Evolutionary conservation across 106 monocot species (phyloP), one percentile per base, ranked within the genome.

Genomic region (Cymbidium sinense): DNA sequence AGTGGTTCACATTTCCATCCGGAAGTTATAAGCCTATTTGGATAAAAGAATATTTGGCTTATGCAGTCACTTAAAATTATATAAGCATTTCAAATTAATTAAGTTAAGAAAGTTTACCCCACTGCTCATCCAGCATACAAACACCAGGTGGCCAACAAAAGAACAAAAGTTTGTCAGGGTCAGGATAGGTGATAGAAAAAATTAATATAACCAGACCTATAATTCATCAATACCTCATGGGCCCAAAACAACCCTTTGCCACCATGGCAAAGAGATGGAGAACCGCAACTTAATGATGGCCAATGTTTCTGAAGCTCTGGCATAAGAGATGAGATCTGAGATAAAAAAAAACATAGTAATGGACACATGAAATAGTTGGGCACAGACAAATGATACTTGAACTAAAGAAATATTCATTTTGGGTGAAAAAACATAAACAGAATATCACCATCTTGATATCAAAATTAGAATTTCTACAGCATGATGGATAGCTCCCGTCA

Each of bases 401-500:
- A 30, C 6, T 0, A 1, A 33, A 51, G 36, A 21, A 47, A 47
- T 47, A 47, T 47, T 11, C 11, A 47, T 2, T 47, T 15, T 47
- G 47, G 15, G 13, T 47, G 47, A 47, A 47, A 47, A 47, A 0
- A 47, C 1, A 47, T 13, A 47, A 12, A 47, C 15, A 47, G 47
- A 47, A 15, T 13, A 80, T 51, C 50, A 89, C 98, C 92, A 94
- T 90, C 65, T 92, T 86, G 39, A 86, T 62, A 70, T 92, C 90
- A 76, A 94, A 99, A 17, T 76, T 70, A 36, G 77, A 35, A 25
- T 64, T 52, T 54, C 73, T 86, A 77, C 98, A 99, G 82, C 98
- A 99, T 70, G 94, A 34, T 55, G 98, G 98, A 92, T 94, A 94
- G 67, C 43, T 90, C 79, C 98, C 98, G 85, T 99, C 94, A 85